Conservation (phyloP, 1,284 basidiomycete genomes). For the Puccinia hordei region DNA sequence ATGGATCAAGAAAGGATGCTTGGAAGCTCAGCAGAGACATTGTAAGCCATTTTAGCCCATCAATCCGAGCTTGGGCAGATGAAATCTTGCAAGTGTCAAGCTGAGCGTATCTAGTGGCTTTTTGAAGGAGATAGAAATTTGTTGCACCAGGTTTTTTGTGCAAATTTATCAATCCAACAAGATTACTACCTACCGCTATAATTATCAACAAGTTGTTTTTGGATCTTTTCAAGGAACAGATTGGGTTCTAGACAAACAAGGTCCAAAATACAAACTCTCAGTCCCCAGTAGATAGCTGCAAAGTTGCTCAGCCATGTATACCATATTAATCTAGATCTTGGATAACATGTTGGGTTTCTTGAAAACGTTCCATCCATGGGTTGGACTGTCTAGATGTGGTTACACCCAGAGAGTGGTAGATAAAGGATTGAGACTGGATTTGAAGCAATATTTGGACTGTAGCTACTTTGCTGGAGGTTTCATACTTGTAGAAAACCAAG, state of each 20-base stretch:
- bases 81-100: neutral
- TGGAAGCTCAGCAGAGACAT: neutral
- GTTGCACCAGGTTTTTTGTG: neutral
- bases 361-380: neutral
- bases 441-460: neutral
- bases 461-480: neutral
- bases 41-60: neutral
- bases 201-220: neutral
- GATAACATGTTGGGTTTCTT: neutral
- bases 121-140: neutral
- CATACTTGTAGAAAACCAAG: neutral
- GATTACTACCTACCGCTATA: neutral
- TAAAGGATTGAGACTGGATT: neutral
- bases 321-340: neutral
- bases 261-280: neutral
- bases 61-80: neutral
- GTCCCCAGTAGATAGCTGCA: neutral
- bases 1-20: neutral
- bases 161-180: neutral
- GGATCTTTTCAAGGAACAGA: constrained; percentile 10
- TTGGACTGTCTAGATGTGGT: neutral
- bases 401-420: neutral
- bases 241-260: neutral
- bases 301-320: neutral
- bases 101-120: neutral